A percentile compares a stretch with the other conserved stretches of the same genome.
Evolutionary conservation across 176 grass and related monocot species (phyloP).

Genomic region (Elymus sibiricus): DNA sequence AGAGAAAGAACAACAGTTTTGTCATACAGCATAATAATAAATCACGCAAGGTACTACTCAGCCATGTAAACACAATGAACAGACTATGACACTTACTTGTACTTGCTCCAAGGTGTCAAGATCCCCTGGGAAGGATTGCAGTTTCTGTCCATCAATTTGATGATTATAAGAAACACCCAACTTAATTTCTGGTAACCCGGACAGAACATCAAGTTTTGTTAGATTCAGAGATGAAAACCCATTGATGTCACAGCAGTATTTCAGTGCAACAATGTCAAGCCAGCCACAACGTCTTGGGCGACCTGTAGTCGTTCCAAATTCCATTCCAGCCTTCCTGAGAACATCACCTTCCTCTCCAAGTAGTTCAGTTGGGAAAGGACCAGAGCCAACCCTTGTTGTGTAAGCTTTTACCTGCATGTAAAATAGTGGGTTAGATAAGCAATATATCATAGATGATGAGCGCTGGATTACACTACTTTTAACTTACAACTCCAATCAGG

Average conservation of each 20-base stretch:
- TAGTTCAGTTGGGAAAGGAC: constrained; percentile 85
- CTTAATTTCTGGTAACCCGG: constrained; percentile 58
- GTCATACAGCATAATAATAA: neutral
- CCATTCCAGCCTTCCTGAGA: constrained; percentile 68
- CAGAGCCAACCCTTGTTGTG: constrained; percentile 73
- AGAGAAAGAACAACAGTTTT: neutral
- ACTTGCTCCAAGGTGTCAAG: constrained; percentile 65
- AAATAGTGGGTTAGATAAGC: neutral
- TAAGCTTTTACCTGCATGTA: constrained; percentile 73
- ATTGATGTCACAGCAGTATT: constrained; percentile 73
- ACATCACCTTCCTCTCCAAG: constrained; percentile 63
- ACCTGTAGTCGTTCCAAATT: constrained; percentile 78
- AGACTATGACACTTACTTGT: constrained; percentile 43
- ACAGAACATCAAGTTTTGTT: constrained; percentile 88
- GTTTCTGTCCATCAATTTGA: constrained; percentile 44
- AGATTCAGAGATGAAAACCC: constrained; percentile 76
- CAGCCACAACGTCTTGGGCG: constrained; percentile 83
- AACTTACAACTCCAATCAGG: constrained; percentile 77
- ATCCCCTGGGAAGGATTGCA: constrained; percentile 65
- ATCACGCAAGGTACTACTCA: neutral
- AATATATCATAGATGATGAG: neutral
- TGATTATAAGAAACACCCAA: constrained; percentile 62
- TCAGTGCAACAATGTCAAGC: constrained; percentile 75
- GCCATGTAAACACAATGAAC: neutral
- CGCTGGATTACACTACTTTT: neutral